Evolutionary conservation across 108 stramenopile species (phyloP), one percentile per base, ranked within the genome.

Genomic region (Cyclostephanos tholiformis): DNA sequence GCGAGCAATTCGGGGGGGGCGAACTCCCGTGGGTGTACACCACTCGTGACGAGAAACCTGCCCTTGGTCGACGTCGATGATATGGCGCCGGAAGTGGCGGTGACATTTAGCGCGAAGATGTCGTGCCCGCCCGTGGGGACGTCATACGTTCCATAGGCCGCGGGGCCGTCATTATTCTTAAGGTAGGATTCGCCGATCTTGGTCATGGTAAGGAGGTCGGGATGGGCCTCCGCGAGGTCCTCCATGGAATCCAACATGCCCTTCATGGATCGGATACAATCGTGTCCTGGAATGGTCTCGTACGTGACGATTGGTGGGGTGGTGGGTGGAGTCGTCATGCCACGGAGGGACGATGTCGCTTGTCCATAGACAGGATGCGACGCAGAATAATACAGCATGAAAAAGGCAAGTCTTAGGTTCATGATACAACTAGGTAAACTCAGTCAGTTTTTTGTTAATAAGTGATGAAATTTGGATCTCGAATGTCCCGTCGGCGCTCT

Each of bases 111-210:
- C 19, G 66, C 66, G 25, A 29, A 71, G n/a, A 76, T 76, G 69
- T 75, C 74, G 16, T 74, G 59, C 8, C 73, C 67, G 2, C 35
- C 35, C 20, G 32, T 29, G 26, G 41, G 22, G 48, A 41, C 44
- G 25, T 49, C 68, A 30, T 48, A 63, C 20, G 60, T 82, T 29
- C 58, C 51, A n/a, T 70, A 67, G n/a, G 46, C 63, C 4, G 63
- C 36, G 36, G 41, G 22, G 26, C 59, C 53, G 5, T 53, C 80
- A 16, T 32, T 49, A 7, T 17, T 51, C 39, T 77, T 82, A 4
- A 77, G 32, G 55, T 82, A 83, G 8, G 82, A 79, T 38, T 72
- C 65, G 13, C 82, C 82, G 79, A 83, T 80, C 52, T 57, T 55
- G 22, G 46, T 22, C 16, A 75, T 39, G 11, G 79, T 67, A 11